These are phyloP conservation scores for Solidago caesia DNA, from an alignment of 129 eudicot genomes.

Conservation along the genomic window DNA sequence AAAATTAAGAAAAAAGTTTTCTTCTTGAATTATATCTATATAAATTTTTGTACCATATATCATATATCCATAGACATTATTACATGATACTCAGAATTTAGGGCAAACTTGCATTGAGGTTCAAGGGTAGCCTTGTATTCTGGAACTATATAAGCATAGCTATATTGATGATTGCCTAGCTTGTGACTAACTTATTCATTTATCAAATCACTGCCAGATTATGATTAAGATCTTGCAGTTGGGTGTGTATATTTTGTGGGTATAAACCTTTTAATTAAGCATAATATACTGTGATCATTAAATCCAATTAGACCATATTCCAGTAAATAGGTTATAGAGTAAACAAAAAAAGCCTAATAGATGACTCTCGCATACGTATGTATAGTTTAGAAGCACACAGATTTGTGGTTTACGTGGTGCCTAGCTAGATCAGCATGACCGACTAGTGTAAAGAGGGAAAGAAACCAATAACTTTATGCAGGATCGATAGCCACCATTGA, in stretches of 20 bases:
- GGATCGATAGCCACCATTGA: no score
- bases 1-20: no score
- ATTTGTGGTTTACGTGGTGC: background rate
- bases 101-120: conserved; percentile 18
- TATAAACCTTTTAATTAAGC: no score
- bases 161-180: conserved; percentile 3
- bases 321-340: no score
- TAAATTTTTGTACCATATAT: no score
- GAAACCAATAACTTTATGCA: no score
- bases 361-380: no score
- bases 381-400: background rate
- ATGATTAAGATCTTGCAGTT: background rate
- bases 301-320: background rate
- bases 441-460: no score
- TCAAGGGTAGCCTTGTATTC: background rate
- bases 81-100: background rate
- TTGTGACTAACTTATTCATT: background rate
- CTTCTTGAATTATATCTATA: no score
- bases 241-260: background rate
- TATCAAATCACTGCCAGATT: background rate
- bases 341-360: no score
- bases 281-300: background rate
- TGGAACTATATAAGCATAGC: background rate
- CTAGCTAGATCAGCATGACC: conserved; percentile 5
- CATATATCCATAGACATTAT: no score